These are phyloP conservation scores for Macrolepiota fuliginosa DNA, from an alignment of 768 basidiomycete species.

Conservation along the genomic window DNA sequence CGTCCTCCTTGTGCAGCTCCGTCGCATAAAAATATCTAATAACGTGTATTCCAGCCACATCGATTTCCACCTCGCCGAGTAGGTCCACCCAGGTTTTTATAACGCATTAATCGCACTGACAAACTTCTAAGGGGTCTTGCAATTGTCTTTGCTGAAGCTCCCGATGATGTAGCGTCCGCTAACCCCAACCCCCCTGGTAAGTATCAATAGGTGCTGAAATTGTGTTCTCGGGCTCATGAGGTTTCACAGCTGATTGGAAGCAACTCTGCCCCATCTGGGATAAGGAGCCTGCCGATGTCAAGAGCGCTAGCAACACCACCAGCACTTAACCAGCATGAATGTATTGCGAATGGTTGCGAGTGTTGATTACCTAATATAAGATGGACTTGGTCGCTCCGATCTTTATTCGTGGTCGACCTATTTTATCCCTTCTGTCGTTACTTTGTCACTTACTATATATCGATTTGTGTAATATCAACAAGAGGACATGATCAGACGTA, in stretches of 20 bases:
- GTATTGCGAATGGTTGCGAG: not conserved
- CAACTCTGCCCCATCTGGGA: not conserved
- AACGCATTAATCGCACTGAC: not conserved
- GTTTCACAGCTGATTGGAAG: not conserved
- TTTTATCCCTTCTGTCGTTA: no score
- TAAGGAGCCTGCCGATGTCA: not conserved
- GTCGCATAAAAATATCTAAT: not conserved
- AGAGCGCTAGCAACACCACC: not conserved
- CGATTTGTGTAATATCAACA: no score
- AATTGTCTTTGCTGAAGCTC: constrained; percentile 18
- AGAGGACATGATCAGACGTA: no score
- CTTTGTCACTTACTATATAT: no score
- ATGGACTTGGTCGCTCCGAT: not conserved
- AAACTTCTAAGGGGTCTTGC: constrained; percentile 14
- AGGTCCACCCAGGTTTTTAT: not conserved
- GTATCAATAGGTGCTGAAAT: not conserved
- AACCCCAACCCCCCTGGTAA: constrained; percentile 11
- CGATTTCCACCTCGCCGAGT: constrained; percentile 34
- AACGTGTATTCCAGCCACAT: constrained; percentile 26
- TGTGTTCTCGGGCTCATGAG: not conserved
- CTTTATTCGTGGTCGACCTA: no score
- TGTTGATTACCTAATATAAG: not conserved
- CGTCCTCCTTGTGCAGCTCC: not conserved
- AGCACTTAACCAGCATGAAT: no score
- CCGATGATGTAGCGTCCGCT: not conserved